Percentiles rank a stretch among this genome's conserved stretches.
phyloP scores from a whole-genome alignment of 202 grass and related monocot species.

The Tripidium arundinaceum region DNA sequence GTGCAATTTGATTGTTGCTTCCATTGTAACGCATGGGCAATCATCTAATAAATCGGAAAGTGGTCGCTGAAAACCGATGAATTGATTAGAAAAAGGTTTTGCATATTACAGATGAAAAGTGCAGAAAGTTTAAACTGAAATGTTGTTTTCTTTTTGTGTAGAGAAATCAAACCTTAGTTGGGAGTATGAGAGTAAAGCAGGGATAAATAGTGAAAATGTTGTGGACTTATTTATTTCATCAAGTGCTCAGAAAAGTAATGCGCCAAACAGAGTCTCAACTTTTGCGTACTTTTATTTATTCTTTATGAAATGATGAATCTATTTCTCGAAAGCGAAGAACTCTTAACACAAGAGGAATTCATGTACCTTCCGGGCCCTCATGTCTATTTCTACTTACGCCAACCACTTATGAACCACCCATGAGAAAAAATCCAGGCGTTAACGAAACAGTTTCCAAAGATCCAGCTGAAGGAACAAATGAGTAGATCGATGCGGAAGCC shows the following conservation, averaged over 20 bases:
- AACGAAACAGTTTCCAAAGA: conserved; percentile 13
- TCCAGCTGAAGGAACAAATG: not conserved
- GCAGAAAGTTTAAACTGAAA: not conserved
- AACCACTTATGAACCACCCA: too few species aligned
- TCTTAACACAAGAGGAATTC: too few species aligned
- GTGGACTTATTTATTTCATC: not conserved
- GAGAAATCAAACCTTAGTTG: not conserved
- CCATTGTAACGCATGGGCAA: too few species aligned
- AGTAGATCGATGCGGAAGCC: not conserved
- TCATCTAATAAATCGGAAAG: too few species aligned
- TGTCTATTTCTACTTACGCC: too few species aligned
- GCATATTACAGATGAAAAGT: not conserved
- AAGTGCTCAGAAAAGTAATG: not conserved
- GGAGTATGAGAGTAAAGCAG: not conserved
- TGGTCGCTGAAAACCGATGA: too few species aligned
- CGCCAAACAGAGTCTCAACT: not conserved
- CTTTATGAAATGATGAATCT: not conserved
- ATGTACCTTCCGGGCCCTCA: too few species aligned
- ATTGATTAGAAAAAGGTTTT: not conserved
- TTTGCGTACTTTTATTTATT: not conserved
- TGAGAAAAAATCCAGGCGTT: too few species aligned
- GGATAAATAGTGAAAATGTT: not conserved
- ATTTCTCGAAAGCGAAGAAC: not conserved
- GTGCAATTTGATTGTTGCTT: too few species aligned
- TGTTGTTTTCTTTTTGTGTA: not conserved